A percentile compares a stretch with the other conserved stretches of the same genome.
phyloP scores from a whole-genome alignment of 192 early-diverging fungal species.

The Mortierella hygrophila region DNA sequence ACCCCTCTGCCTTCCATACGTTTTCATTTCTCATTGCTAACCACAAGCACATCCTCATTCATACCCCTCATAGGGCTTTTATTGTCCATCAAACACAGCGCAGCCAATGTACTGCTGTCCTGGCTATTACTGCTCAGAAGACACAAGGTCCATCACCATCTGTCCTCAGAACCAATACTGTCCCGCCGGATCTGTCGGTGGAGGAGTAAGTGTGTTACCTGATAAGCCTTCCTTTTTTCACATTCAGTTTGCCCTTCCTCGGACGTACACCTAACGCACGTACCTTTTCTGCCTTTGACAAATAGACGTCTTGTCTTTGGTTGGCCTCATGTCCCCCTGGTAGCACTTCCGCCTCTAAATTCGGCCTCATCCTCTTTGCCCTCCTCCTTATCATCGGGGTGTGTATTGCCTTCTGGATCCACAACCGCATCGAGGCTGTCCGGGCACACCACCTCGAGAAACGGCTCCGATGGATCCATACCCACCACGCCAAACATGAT shows the following conservation, averaged over 20 bases:
- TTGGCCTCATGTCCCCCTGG: constrained; percentile 53
- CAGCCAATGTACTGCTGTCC: constrained; percentile 73
- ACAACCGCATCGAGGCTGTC: constrained; percentile 22
- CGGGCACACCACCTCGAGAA: constrained; percentile 53
- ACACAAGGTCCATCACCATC: constrained; percentile 52
- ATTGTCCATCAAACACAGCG: constrained; percentile 63
- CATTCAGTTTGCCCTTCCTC: neutral
- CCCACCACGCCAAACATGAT: constrained; percentile 37
- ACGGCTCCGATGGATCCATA: constrained; percentile 47
- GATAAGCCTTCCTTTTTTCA: neutral
- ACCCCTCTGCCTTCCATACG: neutral
- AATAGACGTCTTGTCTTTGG: constrained; percentile 35
- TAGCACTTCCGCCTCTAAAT: constrained; percentile 44
- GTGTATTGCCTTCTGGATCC: constrained; percentile 46
- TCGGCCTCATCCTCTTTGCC: constrained; percentile 38
- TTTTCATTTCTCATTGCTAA: neutral
- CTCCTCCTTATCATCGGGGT: constrained; percentile 33
- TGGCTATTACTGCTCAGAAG: constrained; percentile 68
- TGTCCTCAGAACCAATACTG: constrained; percentile 71
- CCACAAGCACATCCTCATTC: neutral
- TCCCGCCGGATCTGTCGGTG: constrained; percentile 59
- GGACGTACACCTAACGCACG: neutral
- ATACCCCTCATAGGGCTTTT: constrained; percentile 53
- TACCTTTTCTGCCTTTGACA: neutral
- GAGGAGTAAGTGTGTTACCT: constrained; percentile 21